Percentiles rank a stretch among this genome's conserved stretches.
Evolutionary conservation across 768 basidiomycete genomes (phyloP).

Genomic region (Tulasnella sp.): DNA sequence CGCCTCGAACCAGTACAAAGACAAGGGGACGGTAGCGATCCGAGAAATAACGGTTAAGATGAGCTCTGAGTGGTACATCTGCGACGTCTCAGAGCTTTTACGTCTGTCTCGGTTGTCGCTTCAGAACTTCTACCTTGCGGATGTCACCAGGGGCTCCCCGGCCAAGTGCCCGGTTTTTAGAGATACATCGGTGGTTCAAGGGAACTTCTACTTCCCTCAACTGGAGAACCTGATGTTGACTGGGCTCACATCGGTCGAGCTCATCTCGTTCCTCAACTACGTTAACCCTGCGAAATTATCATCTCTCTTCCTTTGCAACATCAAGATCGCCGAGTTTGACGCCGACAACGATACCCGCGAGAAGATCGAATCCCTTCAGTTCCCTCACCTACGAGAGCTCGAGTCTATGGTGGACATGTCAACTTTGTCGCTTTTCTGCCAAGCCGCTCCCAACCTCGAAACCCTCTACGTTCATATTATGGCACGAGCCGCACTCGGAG

Average conservation of each 20-base stretch:
- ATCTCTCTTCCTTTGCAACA: not conserved
- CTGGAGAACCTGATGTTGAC: too few species aligned
- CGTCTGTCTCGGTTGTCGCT: not conserved
- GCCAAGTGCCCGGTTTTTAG: too few species aligned
- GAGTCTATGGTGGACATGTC: not conserved
- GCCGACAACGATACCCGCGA: not conserved
- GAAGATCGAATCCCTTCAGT: not conserved
- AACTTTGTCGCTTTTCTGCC: not conserved
- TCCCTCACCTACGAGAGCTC: not conserved
- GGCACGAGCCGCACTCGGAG: not conserved
- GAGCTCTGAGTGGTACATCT: not conserved
- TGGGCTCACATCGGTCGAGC: too few species aligned
- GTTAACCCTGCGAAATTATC: not conserved
- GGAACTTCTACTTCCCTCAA: not conserved
- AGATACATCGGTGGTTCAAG: not conserved
- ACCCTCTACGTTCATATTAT: not conserved
- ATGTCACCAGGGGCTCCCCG: too few species aligned
- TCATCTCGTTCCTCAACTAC: too few species aligned
- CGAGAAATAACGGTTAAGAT: not conserved
- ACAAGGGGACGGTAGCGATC: not conserved
- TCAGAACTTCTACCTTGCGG: not conserved
- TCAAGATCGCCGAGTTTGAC: not conserved
- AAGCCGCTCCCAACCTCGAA: not conserved
- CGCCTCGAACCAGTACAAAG: not conserved
- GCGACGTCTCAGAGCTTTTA: not conserved